Evolutionary conservation across 192 early-diverging fungal species (phyloP).

Genomic region (Coemansia sp.): DNA sequence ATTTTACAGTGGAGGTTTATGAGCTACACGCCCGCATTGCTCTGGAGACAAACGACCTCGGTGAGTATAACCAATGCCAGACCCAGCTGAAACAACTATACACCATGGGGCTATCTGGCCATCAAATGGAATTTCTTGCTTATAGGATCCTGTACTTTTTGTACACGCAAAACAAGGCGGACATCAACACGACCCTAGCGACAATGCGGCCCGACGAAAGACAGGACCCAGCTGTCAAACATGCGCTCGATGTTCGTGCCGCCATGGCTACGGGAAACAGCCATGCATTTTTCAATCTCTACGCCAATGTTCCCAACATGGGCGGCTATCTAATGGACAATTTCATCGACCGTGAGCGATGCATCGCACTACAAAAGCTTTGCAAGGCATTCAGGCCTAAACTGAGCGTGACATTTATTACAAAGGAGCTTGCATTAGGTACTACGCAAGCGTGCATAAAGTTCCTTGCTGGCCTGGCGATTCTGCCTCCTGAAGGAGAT

Average conservation of each 20-base stretch:
- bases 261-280: conserved; percentile 83
- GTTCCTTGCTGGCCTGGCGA: conserved; percentile 55
- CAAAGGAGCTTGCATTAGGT: conserved; percentile 69
- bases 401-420: conserved; percentile 52
- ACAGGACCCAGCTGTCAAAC: conserved; percentile 61
- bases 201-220: conserved; percentile 72
- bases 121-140: conserved; percentile 86
- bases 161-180: conserved; percentile 83
- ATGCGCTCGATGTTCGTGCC: conserved; percentile 83
- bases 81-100: conserved; percentile 92
- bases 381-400: conserved; percentile 68
- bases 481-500: conserved; percentile 29
- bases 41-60: conserved; percentile 92
- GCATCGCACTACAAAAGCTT: conserved; percentile 71
- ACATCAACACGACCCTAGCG: conserved; percentile 76
- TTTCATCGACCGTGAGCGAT: conserved; percentile 85
- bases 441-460: conserved; percentile 45
- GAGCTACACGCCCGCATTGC: conserved; percentile 95
- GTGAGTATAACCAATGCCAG: conserved; percentile 98
- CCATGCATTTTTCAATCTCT: conserved; percentile 80
- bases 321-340: conserved; percentile 89
- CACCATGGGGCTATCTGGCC: conserved; percentile 65
- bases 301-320: conserved; percentile 79
- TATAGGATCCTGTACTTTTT: conserved; percentile 92
- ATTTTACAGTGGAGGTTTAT: conserved; percentile 93